Evolutionary conservation across 192 early-diverging fungal species (phyloP).

Genomic region (Podila verticillata): DNA sequence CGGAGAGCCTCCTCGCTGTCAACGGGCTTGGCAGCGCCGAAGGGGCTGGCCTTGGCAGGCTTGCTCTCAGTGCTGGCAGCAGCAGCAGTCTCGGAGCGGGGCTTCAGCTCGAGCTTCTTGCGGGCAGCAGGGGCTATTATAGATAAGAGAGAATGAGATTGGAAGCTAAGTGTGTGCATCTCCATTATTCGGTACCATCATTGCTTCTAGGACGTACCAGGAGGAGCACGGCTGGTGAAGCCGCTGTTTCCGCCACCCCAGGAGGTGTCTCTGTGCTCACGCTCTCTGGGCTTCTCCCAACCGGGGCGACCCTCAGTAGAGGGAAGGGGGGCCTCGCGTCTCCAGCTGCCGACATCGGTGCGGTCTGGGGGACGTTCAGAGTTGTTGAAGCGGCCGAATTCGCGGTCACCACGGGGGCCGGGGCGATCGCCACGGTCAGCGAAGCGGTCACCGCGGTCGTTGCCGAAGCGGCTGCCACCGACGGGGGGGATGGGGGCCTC

Average conservation of each 20-base stretch:
- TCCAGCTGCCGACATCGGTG: slow-evolving; percentile 46
- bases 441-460: slow-evolving; percentile 45
- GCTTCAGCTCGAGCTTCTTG: slow-evolving; percentile 62
- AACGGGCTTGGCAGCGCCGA: slow-evolving; percentile 71
- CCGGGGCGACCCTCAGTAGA: slow-evolving; percentile 39
- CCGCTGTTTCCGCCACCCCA: slow-evolving; percentile 53
- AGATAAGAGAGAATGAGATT: neutral
- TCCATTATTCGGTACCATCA: too few species aligned
- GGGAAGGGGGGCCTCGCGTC: slow-evolving; percentile 46
- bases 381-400: slow-evolving; percentile 46
- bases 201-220: too few species aligned
- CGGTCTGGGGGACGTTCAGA: slow-evolving; percentile 50
- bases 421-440: slow-evolving; percentile 47
- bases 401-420: slow-evolving; percentile 23
- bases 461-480: slow-evolving; percentile 52
- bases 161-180: neutral
- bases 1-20: slow-evolving; percentile 63
- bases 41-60: slow-evolving; percentile 64
- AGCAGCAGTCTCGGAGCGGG: slow-evolving; percentile 49
- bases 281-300: slow-evolving; percentile 53
- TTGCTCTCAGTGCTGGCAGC: slow-evolving; percentile 25
- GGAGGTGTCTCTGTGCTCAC: slow-evolving; percentile 53
- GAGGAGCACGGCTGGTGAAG: slow-evolving; percentile 24
- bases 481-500: slow-evolving; percentile 52
- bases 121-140: slow-evolving; percentile 52